Base-by-base conservation (phyloP, 805 yeast genomes). In the Wickerhamomyces tratensis region DNA sequence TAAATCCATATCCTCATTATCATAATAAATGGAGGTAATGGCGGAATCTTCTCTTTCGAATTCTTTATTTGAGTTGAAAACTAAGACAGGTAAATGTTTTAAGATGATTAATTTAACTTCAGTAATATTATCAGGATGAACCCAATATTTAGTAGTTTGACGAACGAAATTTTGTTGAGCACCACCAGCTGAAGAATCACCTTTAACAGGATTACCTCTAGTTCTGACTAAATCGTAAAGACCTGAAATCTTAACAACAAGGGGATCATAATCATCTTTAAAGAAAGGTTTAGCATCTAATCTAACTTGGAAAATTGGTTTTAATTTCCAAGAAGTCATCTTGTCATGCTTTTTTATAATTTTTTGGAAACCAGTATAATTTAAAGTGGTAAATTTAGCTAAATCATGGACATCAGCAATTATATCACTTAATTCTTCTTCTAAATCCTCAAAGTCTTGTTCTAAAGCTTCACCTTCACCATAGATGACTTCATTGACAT, bases 131-230 rank as follows among this genome's bases (percentile, higher is more conserved):
- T 93, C 98, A 3, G 97, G 96, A 58, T 93, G 98, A 31, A 93
- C 98, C 99, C 99, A 93, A 66, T 93, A 93, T 61, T 93, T 93
- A 7, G 98, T 93, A 20, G 98, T 93, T 66, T 93, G 98, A 65
- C 98, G 83, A 38, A 93, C 98, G 57, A 93, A 93, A 68, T 93
- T 93, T 64, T 93, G 98, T 71, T 89, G 97, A 37, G 83, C 74
- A 37, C 98, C 98, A 57, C 98, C 98, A n/a, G 98, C 97, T 6
- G 97, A 62, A 5, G 96, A 80, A 65, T 93, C 98, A 49, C 98
- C 98, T 56, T 78, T 75, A 35, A 87, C 86, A 12, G 98, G 98
- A 58, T 87, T 85, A 53, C 98, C 98, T 53, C 96, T 77, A 1
- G 98, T 93, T 62, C 98, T 79, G 29, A 93, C 97, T 47, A 91